A percentile compares a stretch with the other conserved stretches of the same genome.
Evolutionary conservation across 148 eudicot genomes (phyloP).

Genomic region (Heliamphora exappendiculata): DNA sequence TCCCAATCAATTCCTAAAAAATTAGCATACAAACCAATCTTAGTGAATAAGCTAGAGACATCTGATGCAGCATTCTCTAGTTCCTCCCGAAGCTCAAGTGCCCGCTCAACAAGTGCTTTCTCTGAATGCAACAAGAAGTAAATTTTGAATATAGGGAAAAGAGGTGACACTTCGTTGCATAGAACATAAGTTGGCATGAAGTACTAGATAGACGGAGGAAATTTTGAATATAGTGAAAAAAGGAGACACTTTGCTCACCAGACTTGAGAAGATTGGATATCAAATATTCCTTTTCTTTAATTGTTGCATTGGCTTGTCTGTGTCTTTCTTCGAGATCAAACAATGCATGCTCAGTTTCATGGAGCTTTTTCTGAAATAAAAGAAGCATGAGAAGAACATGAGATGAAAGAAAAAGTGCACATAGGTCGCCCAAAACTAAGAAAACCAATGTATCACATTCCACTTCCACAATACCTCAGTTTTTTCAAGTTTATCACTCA

Average conservation of each 20-base stretch:
- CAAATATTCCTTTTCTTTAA: slow-evolving; percentile 88
- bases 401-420: slow-evolving; percentile 3
- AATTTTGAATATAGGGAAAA: too few relatives aligned
- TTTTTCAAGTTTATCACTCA: slow-evolving; percentile 72
- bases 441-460: neutral
- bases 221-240: neutral
- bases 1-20: neutral
- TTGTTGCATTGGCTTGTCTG: slow-evolving; percentile 87
- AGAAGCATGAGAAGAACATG: slow-evolving; percentile 16
- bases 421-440: neutral
- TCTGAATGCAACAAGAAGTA: too few relatives aligned
- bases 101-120: slow-evolving; percentile 86
- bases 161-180: neutral
- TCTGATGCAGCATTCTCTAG: slow-evolving; percentile 88
- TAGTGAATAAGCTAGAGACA: slow-evolving; percentile 73
- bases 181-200: neutral
- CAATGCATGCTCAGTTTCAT: slow-evolving; percentile 82
- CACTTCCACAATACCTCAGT: slow-evolving; percentile 56
- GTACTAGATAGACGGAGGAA: neutral
- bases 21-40: slow-evolving; percentile 63
- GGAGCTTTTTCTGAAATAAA: slow-evolving; percentile 71
- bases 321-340: slow-evolving; percentile 87
- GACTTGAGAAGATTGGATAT: slow-evolving; percentile 87
- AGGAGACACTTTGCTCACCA: slow-evolving; percentile 39
- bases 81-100: slow-evolving; percentile 84